Conservation (phyloP, 2,329 filamentous ascomycete genomes). For the Shiraia sp. region DNA sequence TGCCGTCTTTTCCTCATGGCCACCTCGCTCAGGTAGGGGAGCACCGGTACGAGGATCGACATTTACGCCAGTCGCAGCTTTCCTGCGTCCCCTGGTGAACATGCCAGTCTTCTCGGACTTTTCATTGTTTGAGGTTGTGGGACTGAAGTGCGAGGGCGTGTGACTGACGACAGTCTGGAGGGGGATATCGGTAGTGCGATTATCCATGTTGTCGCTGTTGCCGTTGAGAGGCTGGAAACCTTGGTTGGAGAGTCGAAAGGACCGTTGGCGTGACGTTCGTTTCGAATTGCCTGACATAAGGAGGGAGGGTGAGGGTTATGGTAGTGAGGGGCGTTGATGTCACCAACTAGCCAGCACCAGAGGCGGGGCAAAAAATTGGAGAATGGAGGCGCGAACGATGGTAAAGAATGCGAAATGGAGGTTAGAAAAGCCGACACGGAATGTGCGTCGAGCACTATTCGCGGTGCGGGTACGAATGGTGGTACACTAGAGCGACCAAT, state of each 20-base stretch:
- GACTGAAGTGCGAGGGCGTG: conserved; percentile 42
- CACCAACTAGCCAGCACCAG: conserved; percentile 7
- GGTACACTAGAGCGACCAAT: conserved; percentile 17
- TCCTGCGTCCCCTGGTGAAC: conserved; percentile 41
- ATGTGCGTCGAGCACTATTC: conserved; percentile 42
- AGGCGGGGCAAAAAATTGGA: conserved; percentile 11
- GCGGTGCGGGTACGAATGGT: conserved; percentile 13
- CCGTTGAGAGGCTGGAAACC: conserved; percentile 42
- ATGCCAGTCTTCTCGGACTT: conserved; percentile 46
- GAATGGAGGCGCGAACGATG: conserved; percentile 5
- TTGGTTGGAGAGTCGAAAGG: conserved; percentile 40
- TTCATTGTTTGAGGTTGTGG: conserved; percentile 27
- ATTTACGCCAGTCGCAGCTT: conserved; percentile 32
- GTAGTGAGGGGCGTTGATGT: conserved; percentile 18
- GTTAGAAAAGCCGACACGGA: conserved; percentile 17
- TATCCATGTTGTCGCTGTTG: conserved; percentile 44
- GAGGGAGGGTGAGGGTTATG: conserved; percentile 8
- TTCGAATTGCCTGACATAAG: conserved; percentile 21
- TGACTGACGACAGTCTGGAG: conserved; percentile 59
- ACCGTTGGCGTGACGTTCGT: conserved; percentile 37
- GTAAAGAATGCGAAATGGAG: conserved; percentile 13
- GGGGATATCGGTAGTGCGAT: conserved; percentile 63
- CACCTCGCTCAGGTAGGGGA: conserved; percentile 34
- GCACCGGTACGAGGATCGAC: conserved; percentile 36
- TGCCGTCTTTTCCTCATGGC: conserved; percentile 56